These are phyloP conservation scores for Aspergillus pseudoglaucus DNA, from an alignment of 2,329 filamentous ascomycete genomes.

Conservation along the genomic window DNA sequence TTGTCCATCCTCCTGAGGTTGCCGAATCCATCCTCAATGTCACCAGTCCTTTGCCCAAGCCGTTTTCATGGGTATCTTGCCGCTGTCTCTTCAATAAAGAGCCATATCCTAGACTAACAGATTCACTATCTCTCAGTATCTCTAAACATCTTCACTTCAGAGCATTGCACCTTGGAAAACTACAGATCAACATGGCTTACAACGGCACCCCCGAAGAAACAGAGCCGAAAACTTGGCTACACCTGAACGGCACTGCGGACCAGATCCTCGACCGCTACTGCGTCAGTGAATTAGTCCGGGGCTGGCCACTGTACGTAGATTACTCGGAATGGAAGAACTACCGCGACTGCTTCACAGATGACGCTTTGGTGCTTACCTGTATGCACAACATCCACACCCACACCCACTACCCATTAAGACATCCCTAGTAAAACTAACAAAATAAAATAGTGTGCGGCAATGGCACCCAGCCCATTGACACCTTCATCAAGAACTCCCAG, in stretches of 20 bases:
- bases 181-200: slow-evolving; percentile 12
- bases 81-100: too few species aligned
- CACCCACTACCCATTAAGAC: neutral
- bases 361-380: slow-evolving; percentile 46
- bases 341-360: slow-evolving; percentile 42
- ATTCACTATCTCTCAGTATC: too few species aligned
- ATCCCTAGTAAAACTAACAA: neutral
- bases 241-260: slow-evolving; percentile 39
- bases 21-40: too few species aligned
- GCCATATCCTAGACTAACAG: too few species aligned
- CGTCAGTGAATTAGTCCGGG: slow-evolving; percentile 49
- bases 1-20: too few species aligned
- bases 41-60: too few species aligned
- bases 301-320: slow-evolving; percentile 50
- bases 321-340: slow-evolving; percentile 51
- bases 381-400: neutral
- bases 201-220: slow-evolving; percentile 19
- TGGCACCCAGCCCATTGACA: neutral
- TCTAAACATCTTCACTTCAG: too few species aligned
- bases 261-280: slow-evolving; percentile 42
- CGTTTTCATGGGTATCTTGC: too few species aligned
- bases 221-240: slow-evolving; percentile 18
- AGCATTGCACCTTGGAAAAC: too few species aligned
- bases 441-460: neutral
- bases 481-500: neutral